These are phyloP conservation scores for Zoysia japonica DNA, from an alignment of 176 grass and related monocot genomes.

Conservation along the genomic window DNA sequence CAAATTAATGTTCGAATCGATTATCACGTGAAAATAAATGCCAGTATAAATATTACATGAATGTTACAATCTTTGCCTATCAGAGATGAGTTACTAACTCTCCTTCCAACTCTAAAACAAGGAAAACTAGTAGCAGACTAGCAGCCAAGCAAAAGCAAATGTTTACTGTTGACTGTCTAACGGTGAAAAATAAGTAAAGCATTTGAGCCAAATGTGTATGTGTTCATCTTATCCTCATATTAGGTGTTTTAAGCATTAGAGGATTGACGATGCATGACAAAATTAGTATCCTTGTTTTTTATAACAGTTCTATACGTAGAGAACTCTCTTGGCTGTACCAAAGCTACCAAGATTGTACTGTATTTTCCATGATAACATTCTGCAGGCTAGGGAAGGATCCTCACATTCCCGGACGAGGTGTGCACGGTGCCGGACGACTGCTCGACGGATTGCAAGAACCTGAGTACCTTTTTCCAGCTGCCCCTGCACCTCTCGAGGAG, in stretches of 20 bases:
- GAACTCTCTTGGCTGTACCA: not conserved
- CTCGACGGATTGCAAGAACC: constrained; percentile 91
- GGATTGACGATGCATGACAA: constrained; percentile 11
- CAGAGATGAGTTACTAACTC: not conserved
- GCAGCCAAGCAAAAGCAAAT: not conserved
- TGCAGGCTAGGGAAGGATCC: constrained; percentile 4
- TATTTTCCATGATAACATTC: not conserved
- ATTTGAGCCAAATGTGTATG: too few species aligned
- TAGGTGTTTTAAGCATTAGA: not conserved
- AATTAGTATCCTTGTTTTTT: not conserved
- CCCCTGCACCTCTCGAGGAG: constrained; percentile 69
- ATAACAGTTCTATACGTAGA: not conserved
- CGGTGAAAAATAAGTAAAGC: not conserved
- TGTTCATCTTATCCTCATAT: not conserved
- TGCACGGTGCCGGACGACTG: constrained; percentile 69
- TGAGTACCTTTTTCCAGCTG: constrained; percentile 95
- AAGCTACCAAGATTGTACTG: constrained; percentile 6
- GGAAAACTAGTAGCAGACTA: not conserved
- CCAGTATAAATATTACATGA: too few species aligned
- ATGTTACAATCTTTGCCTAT: not conserved
- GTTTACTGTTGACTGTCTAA: too few species aligned
- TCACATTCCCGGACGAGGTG: constrained; percentile 83
- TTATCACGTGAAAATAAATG: too few species aligned
- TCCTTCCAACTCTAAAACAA: not conserved
- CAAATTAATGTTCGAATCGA: not conserved